phyloP scores from a whole-genome alignment of 495 filamentous ascomycete genomes.

The Talaromyces trachyspermus region DNA sequence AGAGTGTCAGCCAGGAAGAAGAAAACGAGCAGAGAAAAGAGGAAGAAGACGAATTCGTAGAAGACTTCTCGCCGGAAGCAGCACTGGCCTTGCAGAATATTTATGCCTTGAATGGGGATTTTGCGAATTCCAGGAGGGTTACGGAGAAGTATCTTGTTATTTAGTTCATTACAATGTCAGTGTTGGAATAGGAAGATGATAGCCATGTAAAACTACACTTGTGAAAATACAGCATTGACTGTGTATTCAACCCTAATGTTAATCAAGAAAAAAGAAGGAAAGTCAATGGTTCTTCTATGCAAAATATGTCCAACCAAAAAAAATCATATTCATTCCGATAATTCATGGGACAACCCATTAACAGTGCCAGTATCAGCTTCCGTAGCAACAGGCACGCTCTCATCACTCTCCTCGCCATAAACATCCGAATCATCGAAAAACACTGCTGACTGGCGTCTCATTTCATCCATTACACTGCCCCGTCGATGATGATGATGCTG shows the following conservation, averaged over 20 bases:
- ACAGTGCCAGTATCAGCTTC: too few species aligned
- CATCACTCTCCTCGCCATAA: conserved; percentile 25
- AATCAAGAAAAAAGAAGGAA: too few species aligned
- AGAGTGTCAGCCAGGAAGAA: neutral
- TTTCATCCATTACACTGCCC: conserved; percentile 50
- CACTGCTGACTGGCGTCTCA: conserved; percentile 52
- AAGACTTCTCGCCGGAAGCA: conserved; percentile 65
- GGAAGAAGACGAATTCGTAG: conserved; percentile 27
- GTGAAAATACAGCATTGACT: too few species aligned
- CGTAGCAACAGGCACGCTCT: too few species aligned
- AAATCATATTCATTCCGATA: too few species aligned
- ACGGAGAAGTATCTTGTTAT: conserved; percentile 55
- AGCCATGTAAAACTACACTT: too few species aligned
- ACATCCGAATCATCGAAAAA: conserved; percentile 52
- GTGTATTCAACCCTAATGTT: too few species aligned
- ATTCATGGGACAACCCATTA: too few species aligned
- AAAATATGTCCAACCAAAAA: too few species aligned
- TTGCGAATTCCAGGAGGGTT: conserved; percentile 44
- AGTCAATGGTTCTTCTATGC: too few species aligned
- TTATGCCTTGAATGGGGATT: conserved; percentile 56
- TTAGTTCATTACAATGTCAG: too few species aligned
- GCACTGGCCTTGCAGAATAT: conserved; percentile 68
- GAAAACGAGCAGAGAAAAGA: conserved; percentile 9
- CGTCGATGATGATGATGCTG: conserved; percentile 21
- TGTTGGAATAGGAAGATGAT: too few species aligned